phyloP scores from a whole-genome alignment of 1,284 basidiomycete species.

The Malassezia furfur region DNA sequence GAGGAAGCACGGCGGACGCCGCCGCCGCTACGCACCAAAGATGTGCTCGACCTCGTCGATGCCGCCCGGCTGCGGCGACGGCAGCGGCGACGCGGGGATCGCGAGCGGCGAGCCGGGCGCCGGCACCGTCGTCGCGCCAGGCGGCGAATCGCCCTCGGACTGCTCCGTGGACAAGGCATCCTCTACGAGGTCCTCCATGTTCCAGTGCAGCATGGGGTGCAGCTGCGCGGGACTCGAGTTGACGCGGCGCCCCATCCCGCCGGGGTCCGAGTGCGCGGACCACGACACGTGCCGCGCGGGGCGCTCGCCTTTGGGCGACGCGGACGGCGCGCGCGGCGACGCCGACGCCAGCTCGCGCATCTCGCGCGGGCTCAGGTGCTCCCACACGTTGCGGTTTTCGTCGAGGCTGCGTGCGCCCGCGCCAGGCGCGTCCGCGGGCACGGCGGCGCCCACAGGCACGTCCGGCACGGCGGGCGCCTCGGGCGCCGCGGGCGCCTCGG shows the following conservation, averaged over 20 bases:
- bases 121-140: not conserved
- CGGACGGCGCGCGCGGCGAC: conserved; percentile 6
- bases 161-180: conserved; percentile 22
- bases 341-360: conserved; percentile 32
- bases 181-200: conserved; percentile 23
- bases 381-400: conserved; percentile 40
- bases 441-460: not conserved
- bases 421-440: conserved; percentile 2
- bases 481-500: not conserved
- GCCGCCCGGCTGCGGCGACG: conserved; percentile 34
- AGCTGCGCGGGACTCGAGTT: conserved; percentile 10
- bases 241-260: not conserved
- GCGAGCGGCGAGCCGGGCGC: conserved; percentile 1
- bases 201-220: conserved; percentile 36
- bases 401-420: conserved; percentile 14
- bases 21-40: conserved; percentile 20
- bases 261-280: not conserved
- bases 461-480: not conserved
- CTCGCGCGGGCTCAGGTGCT: conserved; percentile 41
- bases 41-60: conserved; percentile 42
- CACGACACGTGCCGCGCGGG: not conserved
- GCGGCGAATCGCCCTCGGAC: conserved; percentile 10
- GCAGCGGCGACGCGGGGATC: conserved; percentile 19
- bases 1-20: not conserved
- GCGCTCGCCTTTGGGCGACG: conserved; percentile 16